Percentiles rank a stretch among this genome's conserved stretches.
Conservation (phyloP, 192 early-diverging fungal species). For the Coemansia sp. region DNA sequence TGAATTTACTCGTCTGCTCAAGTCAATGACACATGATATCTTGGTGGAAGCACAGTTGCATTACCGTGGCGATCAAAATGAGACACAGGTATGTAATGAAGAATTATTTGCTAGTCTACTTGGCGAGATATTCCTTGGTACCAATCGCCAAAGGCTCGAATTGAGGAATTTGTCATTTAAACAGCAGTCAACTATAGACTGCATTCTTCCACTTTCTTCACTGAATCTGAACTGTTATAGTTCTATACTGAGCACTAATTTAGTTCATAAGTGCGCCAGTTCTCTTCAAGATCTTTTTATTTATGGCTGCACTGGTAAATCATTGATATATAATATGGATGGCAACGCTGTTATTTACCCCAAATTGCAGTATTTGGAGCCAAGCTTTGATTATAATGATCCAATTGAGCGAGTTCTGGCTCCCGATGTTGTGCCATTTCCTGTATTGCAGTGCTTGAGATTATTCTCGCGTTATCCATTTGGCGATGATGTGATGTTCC, state of each 20-base stretch:
- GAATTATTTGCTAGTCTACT: no score
- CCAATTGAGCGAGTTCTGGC: background rate
- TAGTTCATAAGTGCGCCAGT: background rate
- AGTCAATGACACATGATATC: no score
- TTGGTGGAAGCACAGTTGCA: no score
- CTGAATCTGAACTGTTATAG: background rate
- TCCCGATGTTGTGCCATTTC: slow-evolving; percentile 3
- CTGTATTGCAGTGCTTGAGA: background rate
- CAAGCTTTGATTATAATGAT: background rate
- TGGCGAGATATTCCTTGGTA: background rate
- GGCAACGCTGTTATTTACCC: background rate
- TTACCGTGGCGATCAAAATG: no score
- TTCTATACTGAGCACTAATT: no score
- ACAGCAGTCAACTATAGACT: background rate
- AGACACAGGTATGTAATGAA: no score
- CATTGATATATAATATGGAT: background rate
- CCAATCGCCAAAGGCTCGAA: background rate
- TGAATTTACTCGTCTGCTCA: no score
- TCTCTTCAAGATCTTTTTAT: background rate
- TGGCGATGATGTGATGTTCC: slow-evolving; percentile 10
- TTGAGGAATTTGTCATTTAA: no score
- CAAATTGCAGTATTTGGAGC: background rate
- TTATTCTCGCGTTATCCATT: background rate
- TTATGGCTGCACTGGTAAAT: no score
- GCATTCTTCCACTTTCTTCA: background rate